These are phyloP conservation scores for Styphnolobium japonicum DNA, from an alignment of 306 rosid species.

Conservation along the genomic window DNA sequence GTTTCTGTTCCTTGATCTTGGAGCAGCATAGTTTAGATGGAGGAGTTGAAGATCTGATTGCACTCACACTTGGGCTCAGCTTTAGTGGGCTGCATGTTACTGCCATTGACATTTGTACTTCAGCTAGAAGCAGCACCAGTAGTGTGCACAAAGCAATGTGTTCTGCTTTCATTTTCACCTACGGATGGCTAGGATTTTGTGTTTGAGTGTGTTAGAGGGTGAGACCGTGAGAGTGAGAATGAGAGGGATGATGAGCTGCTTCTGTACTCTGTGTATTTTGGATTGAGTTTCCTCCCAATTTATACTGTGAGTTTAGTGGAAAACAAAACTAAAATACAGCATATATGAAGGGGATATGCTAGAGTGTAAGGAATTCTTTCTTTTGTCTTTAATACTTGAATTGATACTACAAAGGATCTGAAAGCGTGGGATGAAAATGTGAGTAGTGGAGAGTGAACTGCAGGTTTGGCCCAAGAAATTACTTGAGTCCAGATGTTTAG, in stretches of 20 bases:
- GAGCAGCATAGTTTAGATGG: constrained; percentile 81
- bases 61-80: constrained; percentile 83
- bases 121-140: constrained; percentile 48
- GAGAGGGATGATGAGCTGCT: constrained; percentile 13
- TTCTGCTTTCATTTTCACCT: constrained; percentile 69
- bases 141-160: constrained; percentile 51
- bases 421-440: not conserved
- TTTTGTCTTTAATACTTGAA: too few relatives aligned
- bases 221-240: not conserved
- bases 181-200: not conserved
- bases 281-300: constrained; percentile 47
- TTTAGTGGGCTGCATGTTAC: constrained; percentile 84
- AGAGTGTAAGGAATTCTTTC: too few relatives aligned
- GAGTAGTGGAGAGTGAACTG: not conserved
- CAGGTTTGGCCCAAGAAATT: constrained; percentile 19
- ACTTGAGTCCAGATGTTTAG: not conserved
- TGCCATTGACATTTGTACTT: constrained; percentile 53
- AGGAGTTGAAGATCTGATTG: constrained; percentile 73
- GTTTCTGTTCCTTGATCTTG: constrained; percentile 91
- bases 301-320: constrained; percentile 44
- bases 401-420: not conserved
- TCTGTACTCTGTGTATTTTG: constrained; percentile 37
- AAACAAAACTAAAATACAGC: constrained; percentile 3
- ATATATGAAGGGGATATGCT: too few relatives aligned
- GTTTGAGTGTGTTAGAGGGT: constrained; percentile 6